Evolutionary conservation across 2,329 filamentous ascomycete species (phyloP).

Genomic region (Emmonsiellopsis sp.): DNA sequence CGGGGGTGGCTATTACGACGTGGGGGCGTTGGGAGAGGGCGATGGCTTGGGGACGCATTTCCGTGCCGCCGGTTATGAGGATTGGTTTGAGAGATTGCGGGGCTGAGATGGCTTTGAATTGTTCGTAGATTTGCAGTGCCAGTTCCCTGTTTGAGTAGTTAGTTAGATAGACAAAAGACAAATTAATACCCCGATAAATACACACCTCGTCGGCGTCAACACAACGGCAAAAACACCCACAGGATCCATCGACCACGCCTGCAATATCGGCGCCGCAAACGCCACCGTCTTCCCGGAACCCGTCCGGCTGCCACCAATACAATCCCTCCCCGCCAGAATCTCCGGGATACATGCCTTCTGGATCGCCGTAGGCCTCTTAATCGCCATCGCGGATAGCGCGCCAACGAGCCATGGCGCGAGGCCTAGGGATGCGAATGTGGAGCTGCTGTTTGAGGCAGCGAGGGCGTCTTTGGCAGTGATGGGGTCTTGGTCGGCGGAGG

Average conservation of each 20-base stretch:
- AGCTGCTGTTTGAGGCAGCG: conserved; percentile 33
- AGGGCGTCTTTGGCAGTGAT: conserved; percentile 31
- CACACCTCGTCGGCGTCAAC: conserved; percentile 71
- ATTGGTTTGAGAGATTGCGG: conserved; percentile 79
- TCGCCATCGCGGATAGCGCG: conserved; percentile 67
- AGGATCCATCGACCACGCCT: conserved; percentile 87
- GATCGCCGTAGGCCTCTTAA: conserved; percentile 82
- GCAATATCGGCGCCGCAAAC: conserved; percentile 87
- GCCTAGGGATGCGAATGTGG: conserved; percentile 57
- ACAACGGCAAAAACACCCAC: conserved; percentile 83
- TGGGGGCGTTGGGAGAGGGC: conserved; percentile 74
- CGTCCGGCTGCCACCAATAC: conserved; percentile 87
- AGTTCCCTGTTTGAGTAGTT: conserved; percentile 55
- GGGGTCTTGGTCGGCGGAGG: conserved; percentile 17
- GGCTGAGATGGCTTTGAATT: conserved; percentile 85
- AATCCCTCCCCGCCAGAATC: conserved; percentile 83
- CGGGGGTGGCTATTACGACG: conserved; percentile 88
- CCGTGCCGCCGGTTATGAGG: conserved; percentile 83
- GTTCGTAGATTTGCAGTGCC: conserved; percentile 91
- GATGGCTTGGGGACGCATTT: conserved; percentile 86
- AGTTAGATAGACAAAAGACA: background rate
- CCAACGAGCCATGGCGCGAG: conserved; percentile 81
- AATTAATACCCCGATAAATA: conserved; percentile 5
- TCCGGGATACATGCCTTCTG: conserved; percentile 88
- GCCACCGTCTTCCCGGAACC: conserved; percentile 97